Evolutionary conservation across 805 yeast genomes (phyloP).

Genomic region (Candida maesae): DNA sequence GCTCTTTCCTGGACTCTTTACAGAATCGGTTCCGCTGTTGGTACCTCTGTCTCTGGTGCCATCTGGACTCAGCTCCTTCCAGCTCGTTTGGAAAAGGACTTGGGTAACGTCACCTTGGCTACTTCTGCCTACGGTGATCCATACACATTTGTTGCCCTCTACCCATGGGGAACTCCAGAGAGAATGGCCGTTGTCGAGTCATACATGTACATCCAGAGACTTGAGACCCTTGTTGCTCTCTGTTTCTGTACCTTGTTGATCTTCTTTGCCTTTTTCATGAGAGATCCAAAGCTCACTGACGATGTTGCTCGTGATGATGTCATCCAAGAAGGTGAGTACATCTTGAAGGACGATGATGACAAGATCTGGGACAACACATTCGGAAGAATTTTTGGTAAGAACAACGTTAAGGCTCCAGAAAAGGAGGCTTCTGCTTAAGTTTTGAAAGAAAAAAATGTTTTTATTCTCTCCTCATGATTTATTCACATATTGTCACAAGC

Average conservation of each 20-base stretch:
- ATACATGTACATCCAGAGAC: slow-evolving; percentile 55
- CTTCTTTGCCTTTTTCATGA: slow-evolving; percentile 41
- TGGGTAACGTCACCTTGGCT: slow-evolving; percentile 38
- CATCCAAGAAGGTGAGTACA: slow-evolving; percentile 16
- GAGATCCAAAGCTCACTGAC: slow-evolving; percentile 45
- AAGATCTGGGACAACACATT: slow-evolving; percentile 3
- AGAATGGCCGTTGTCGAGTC: slow-evolving; percentile 55
- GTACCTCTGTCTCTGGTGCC: slow-evolving; percentile 63
- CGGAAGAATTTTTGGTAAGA: not conserved
- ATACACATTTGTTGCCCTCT: slow-evolving; percentile 39
- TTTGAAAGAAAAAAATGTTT: too few relatives aligned
- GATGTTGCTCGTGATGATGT: slow-evolving; percentile 23
- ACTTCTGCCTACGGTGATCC: slow-evolving; percentile 50
- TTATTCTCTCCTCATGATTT: too few relatives aligned
- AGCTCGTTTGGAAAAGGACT: slow-evolving; percentile 34
- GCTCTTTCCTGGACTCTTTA: slow-evolving; percentile 54
- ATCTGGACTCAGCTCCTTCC: slow-evolving; percentile 64
- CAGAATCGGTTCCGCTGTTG: slow-evolving; percentile 64
- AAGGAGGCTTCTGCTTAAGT: not conserved
- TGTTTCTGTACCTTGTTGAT: slow-evolving; percentile 50
- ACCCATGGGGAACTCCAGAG: slow-evolving; percentile 62
- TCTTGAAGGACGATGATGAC: slow-evolving; percentile 7
- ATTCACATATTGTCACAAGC: too few relatives aligned
- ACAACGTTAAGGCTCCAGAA: not conserved
- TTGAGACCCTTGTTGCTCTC: slow-evolving; percentile 50